Evolutionary conservation across 2,329 filamentous ascomycete species (phyloP), one percentile per base, ranked within the genome.

Genomic region (Grosmannia huntii): DNA sequence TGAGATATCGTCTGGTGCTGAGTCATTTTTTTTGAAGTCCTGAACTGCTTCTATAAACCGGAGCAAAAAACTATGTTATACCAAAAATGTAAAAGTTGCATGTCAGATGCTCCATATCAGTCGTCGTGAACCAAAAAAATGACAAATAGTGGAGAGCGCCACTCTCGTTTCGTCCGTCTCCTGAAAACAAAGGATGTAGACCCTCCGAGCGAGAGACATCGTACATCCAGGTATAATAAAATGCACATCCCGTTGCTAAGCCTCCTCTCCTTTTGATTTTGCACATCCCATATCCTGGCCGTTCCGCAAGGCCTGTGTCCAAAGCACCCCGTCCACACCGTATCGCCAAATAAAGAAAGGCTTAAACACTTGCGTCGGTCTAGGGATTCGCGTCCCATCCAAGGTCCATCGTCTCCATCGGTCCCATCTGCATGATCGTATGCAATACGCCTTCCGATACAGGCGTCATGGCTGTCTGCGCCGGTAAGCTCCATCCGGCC

Each of bases 371-470:
- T 19, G 48, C 23, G 12, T 5, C 50, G 2, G n/a, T 14, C 27
- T 61, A 64, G n/a, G 59, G 53, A 54, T 63, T 65, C 10, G 62
- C 31, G 59, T 78, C 76, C 78, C 78, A 80, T 21, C 67, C 68
- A 46, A 70, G 68, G 62, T 81, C 80, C 77, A 85, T 82, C 12
- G 76, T 76, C 62, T 84, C 81, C 75, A 85, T 81, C 0, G 79
- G 73, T 9, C 77, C 77, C 71, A 83, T 76, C 57, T 76, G 78
- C 76, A 83, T 80, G 58, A 84, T 69, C 10, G 79, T 76, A 59
- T 78, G 72, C 53, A 84, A 68, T 50, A 84, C 75, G 0, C 80
- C 80, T 54, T 84, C 80, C 0, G 79, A 76, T 16, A 81, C 76
- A 5, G 78, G 78, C 23, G 78, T 77, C 70, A 82, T 77, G 10